Conservation (phyloP, 768 basidiomycete genomes). For the Boletus coccyginus region DNA sequence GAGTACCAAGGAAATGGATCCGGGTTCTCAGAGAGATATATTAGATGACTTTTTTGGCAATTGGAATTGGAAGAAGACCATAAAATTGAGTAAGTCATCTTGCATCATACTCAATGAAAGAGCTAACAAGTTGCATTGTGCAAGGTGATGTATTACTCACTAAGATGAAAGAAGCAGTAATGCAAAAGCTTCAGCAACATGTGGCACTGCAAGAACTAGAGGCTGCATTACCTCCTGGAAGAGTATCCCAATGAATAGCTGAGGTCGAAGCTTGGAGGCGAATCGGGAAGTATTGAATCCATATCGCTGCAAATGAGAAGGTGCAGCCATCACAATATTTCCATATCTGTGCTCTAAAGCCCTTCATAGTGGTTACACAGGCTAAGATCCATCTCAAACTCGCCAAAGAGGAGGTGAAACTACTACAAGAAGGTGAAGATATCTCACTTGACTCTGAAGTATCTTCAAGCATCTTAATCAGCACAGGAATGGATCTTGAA, state of each 20-base stretch:
- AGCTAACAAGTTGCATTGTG: not conserved
- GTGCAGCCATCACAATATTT: not conserved
- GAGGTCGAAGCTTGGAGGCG: not conserved
- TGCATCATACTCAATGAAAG: not conserved
- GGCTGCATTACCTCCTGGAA: no score
- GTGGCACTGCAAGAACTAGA: no score
- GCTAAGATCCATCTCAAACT: not conserved
- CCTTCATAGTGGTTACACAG: not conserved
- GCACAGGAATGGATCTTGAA: not conserved
- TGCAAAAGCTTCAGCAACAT: no score
- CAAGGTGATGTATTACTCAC: not conserved
- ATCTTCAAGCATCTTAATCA: not conserved
- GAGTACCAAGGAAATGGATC: no score
- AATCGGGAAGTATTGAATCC: not conserved
- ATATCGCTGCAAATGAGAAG: not conserved
- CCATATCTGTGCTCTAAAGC: not conserved
- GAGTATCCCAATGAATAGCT: no score
- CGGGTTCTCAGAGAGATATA: constrained; percentile 12
- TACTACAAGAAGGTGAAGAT: not conserved
- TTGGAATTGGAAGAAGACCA: constrained; percentile 34
- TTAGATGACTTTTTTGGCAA: constrained; percentile 36
- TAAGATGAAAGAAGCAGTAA: not conserved
- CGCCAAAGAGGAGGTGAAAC: not conserved
- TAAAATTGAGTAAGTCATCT: not conserved
- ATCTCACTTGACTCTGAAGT: not conserved